Evolutionary conservation across 106 monocot species (phyloP), one percentile per base, ranked within the genome.

Genomic region (Alisma plantagoaquatica): DNA sequence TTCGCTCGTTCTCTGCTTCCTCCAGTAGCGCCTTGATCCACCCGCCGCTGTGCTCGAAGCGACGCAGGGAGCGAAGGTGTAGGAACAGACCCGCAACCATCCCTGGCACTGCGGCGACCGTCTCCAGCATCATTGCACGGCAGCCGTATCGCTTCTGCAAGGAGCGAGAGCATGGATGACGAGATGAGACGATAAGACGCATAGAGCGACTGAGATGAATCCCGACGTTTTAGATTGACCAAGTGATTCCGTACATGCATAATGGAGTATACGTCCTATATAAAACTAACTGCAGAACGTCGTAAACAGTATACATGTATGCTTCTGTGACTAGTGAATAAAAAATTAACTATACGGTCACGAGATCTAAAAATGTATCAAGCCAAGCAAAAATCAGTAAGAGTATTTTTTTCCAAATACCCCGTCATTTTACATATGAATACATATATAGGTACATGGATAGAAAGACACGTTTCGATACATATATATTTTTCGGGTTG

Each of bases 51-150:
- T 75, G 91, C 70, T 91, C 77, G 47, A 91, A 91, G 56, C 72
- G 77, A 31, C 91, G 80, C 8, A 91, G 77, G 1, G 91, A 91
- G 14, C 64, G 68, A n/a, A 74, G 56, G 63, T 91, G 91, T 14
- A 84, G 72, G 2, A 84, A 75, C 81, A 91, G 21, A 8, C 91
- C 84, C 23, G 59, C 91, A 20, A 91, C 91, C 91, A 91, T 91
- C 3, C 84, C 91, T 1, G 84, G 91, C 29, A 91, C 91, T 2
- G 91, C 91, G 6, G 84, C 84, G 28, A 91, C 91, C 25, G 84
- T 84, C 66, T 91, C 84, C 43, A 91, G 77, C 91, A 91, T 91
- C 91, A 91, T 81, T 10, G 84, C 91, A 24, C 78, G 91, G 56
- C 84, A 84, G 1, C 84, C 91, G 27, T 91, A 82, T 42, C 91